Evolutionary conservation across 2,329 filamentous ascomycete genomes (phyloP), one percentile per base, ranked within the genome.

Genomic region (Nothomitra cinnamomea): DNA sequence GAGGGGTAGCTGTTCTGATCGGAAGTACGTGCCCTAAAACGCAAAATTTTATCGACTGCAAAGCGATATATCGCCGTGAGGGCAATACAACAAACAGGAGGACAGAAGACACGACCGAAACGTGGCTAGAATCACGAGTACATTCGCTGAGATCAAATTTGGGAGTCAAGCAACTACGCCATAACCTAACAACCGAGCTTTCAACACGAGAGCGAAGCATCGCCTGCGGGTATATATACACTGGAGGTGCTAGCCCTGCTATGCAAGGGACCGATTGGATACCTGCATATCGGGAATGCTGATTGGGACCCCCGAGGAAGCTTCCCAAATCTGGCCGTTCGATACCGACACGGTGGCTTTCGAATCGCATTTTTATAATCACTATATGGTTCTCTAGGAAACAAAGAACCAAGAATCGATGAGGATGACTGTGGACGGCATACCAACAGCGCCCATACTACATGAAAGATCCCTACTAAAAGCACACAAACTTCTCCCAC

Each of bases 351-450:
- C 28, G 4, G 5, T 32, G 28, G 5, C 5, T 10, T 32, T 32
- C 5, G 28, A 10, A 5, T n/a, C 15, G 5, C 13, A 2, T 3
- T 48, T 35, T 17, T 8, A 35, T 10, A 5, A 24, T 49, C 45
- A 10, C 32, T 35, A 2, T 15, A 28, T 32, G n/a, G 15, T 28
- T 17, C 4, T 41, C 19, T 15, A 24, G 19, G 24, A 24, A 35
- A 13, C n/a, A 17, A 7, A 35, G 4, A 17, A 21, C 25, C 13
- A 7, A 5, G 7, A 13, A 17, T 12, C n/a, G 15, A 17, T 17
- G n/a, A 49, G 45, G 25, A 49, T 49, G 45, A 49, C 45, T 19
- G 45, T 49, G 45, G 45, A 49, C n/a, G 45, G 28, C 45, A 5
- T 19, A 17, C 45, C 45, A 10, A 8, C 15, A 5, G 15, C 45